Conservation (phyloP, 2,329 filamentous ascomycete species). For the Venturia nashicola region DNA sequence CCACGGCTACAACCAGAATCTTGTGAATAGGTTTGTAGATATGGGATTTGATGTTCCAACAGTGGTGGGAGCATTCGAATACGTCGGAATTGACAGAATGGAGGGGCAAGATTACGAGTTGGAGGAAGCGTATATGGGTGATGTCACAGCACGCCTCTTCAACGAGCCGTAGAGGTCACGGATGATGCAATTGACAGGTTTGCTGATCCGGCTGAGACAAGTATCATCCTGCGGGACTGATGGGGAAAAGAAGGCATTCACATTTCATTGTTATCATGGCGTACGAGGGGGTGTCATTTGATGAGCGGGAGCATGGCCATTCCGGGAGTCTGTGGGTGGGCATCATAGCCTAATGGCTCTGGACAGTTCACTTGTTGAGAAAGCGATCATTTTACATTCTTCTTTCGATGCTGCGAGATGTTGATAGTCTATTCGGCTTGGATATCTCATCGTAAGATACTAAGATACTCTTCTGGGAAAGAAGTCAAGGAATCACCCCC, state of each 20-base stretch:
- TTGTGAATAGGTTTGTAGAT: constrained; percentile 70
- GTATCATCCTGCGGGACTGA: background rate
- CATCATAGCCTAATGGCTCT: background rate
- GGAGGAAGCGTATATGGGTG: constrained; percentile 83
- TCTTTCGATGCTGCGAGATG: background rate
- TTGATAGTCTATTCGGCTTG: too few relatives aligned
- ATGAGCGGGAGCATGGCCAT: background rate
- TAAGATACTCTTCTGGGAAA: too few relatives aligned
- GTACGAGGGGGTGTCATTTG: background rate
- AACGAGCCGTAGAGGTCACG: constrained; percentile 41
- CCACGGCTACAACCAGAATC: constrained; percentile 71
- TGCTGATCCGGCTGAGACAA: background rate
- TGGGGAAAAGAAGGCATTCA: background rate
- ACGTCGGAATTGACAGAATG: constrained; percentile 68
- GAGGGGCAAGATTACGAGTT: constrained; percentile 70
- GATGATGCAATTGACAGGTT: background rate
- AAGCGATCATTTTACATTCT: background rate
- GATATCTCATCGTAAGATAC: too few relatives aligned
- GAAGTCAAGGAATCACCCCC: too few relatives aligned
- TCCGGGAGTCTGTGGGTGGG: background rate
- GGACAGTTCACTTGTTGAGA: background rate
- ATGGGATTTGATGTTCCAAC: constrained; percentile 87
- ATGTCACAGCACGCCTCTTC: constrained; percentile 74
- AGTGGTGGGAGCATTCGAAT: constrained; percentile 77
- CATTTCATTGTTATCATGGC: background rate